phyloP scores from a whole-genome alignment of 768 basidiomycete genomes.

The Collybia mongolica region DNA sequence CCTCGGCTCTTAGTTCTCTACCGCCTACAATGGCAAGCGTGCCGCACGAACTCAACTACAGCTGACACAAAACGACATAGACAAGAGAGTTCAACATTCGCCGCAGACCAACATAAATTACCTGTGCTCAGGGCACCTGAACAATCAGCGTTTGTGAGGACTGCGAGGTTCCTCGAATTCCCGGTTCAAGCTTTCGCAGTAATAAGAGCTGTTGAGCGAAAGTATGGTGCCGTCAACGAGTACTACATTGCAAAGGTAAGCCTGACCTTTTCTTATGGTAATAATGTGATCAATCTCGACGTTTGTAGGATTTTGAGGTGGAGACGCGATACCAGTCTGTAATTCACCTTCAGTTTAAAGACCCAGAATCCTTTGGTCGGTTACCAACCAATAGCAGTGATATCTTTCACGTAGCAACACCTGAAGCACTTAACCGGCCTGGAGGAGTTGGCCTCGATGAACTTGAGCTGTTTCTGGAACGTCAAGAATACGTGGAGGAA shows the following conservation, averaged over 20 bases:
- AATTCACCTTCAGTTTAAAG: slow-evolving; percentile 44
- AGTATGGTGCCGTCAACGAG: slow-evolving; percentile 48
- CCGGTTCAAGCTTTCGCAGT: slow-evolving; percentile 52
- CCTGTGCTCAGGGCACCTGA: neutral
- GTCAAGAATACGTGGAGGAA: slow-evolving; percentile 9
- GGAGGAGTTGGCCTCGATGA: slow-evolving; percentile 38
- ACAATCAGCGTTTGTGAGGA: slow-evolving; percentile 35
- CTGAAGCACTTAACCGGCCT: slow-evolving; percentile 17
- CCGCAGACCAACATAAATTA: neutral
- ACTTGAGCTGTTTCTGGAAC: slow-evolving; percentile 21
- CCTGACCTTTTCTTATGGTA: neutral
- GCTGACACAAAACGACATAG: neutral
- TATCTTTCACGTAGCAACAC: slow-evolving; percentile 24
- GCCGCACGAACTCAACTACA: neutral
- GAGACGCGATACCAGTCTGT: slow-evolving; percentile 39
- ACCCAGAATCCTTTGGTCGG: slow-evolving; percentile 36
- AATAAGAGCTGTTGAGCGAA: slow-evolving; percentile 54
- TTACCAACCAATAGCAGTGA: slow-evolving; percentile 26
- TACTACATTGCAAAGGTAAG: slow-evolving; percentile 41
- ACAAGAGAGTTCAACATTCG: neutral
- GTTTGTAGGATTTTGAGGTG: slow-evolving; percentile 46
- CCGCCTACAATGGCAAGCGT: neutral
- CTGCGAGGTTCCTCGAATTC: slow-evolving; percentile 38
- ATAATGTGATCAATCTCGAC: neutral
- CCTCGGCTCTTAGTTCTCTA: neutral